These are phyloP conservation scores for Candida pseudoviswanathii DNA, from an alignment of 1,139 yeast species.

Conservation along the genomic window DNA sequence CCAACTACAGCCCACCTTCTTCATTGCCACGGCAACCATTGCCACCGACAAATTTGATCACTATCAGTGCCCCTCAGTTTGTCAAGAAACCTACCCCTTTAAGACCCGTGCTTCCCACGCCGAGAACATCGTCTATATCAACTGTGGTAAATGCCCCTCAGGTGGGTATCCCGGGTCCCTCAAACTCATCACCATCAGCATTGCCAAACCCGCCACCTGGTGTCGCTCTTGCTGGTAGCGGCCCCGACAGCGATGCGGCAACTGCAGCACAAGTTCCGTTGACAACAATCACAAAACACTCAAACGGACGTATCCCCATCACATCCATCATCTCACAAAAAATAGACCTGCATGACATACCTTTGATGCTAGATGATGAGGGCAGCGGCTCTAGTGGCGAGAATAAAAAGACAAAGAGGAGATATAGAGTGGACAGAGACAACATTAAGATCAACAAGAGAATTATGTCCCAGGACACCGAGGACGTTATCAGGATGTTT, in stretches of 20 bases:
- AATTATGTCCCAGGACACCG: conserved; percentile 21
- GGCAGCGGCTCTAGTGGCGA: conserved; percentile 3
- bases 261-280: not conserved
- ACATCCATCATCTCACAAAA: conserved; percentile 21
- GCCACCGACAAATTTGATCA: conserved; percentile 3
- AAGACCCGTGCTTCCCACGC: conserved; percentile 3
- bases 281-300: conserved; percentile 1
- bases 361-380: conserved; percentile 11
- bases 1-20: not conserved
- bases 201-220: not conserved
- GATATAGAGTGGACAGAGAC: conserved; percentile 19
- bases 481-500: conserved; percentile 21
- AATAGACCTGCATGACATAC: conserved; percentile 17
- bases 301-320: conserved; percentile 16
- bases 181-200: conserved; percentile 1
- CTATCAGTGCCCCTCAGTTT: not conserved
- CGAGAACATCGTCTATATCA: conserved; percentile 3
- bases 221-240: no score
- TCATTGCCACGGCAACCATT: not conserved
- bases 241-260: not conserved
- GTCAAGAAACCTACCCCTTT: conserved; percentile 2
- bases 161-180: not conserved
- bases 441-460: conserved; percentile 21
- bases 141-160: not conserved
- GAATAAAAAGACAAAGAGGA: conserved; percentile 14